Evolutionary conservation across 2,329 filamentous ascomycete species (phyloP).

Genomic region (Grosmannia penicillata): DNA sequence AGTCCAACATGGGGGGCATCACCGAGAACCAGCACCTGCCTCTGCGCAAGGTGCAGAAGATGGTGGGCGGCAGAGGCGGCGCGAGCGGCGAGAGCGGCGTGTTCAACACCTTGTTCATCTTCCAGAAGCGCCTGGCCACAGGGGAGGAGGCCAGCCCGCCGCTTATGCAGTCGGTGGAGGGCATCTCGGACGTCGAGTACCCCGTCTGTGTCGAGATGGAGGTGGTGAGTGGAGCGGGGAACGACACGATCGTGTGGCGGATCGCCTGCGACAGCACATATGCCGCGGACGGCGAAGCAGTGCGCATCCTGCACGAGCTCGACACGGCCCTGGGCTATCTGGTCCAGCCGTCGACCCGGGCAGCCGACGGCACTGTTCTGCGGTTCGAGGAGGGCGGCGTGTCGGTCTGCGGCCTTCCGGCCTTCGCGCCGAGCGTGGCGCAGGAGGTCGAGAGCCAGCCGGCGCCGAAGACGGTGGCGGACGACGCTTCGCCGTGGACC

Average conservation of each 20-base stretch:
- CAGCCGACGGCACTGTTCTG: slow-evolving; percentile 28
- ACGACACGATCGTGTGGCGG: slow-evolving; percentile 37
- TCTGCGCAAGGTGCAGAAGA: slow-evolving; percentile 50
- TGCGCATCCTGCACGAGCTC: slow-evolving; percentile 40
- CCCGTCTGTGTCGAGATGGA: slow-evolving; percentile 75
- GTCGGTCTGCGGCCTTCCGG: slow-evolving; percentile 50
- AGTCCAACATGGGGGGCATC: slow-evolving; percentile 51
- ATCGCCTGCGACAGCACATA: slow-evolving; percentile 50
- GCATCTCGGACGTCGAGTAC: slow-evolving; percentile 60
- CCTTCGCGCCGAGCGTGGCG: slow-evolving; percentile 17
- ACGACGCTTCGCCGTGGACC: slow-evolving; percentile 17
- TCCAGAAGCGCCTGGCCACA: slow-evolving; percentile 24
- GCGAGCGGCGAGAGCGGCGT: slow-evolving; percentile 18
- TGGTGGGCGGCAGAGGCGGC: slow-evolving; percentile 19
- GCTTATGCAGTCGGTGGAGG: slow-evolving; percentile 48
- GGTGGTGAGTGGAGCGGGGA: slow-evolving; percentile 21
- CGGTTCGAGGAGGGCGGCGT: slow-evolving; percentile 34
- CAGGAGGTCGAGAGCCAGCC: neutral
- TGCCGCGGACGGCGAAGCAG: slow-evolving; percentile 28
- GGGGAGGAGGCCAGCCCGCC: slow-evolving; percentile 4
- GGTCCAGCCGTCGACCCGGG: slow-evolving; percentile 28
- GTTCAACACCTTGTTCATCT: slow-evolving; percentile 42
- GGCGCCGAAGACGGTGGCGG: neutral
- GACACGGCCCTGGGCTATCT: slow-evolving; percentile 45
- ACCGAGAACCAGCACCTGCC: slow-evolving; percentile 65